These are phyloP conservation scores for Arxiozyma slooffiae DNA, from an alignment of 1,139 yeast species.

Conservation along the genomic window DNA sequence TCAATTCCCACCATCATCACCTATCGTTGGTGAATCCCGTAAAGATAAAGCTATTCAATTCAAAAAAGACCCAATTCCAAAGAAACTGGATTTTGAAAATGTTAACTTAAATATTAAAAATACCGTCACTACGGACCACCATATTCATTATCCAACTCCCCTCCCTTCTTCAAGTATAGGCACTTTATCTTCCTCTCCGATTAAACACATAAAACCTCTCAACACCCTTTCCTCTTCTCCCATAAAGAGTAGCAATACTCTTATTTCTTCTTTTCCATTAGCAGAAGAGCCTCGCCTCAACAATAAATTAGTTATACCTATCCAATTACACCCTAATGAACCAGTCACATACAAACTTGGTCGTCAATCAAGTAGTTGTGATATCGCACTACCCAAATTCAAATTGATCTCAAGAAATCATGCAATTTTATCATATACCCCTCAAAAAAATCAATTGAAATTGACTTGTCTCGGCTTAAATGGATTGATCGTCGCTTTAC, in stretches of 20 bases:
- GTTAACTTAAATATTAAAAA: background rate
- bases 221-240: slow-evolving; percentile 1
- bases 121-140: too few relatives aligned
- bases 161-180: slow-evolving; percentile 47
- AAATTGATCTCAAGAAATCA: slow-evolving; percentile 28
- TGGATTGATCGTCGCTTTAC: slow-evolving; percentile 30
- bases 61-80: background rate
- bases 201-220: background rate
- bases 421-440: slow-evolving; percentile 25
- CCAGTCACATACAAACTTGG: slow-evolving; percentile 21
- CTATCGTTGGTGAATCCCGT: slow-evolving; percentile 1
- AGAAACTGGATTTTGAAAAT: slow-evolving; percentile 1
- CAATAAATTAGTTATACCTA: slow-evolving; percentile 5
- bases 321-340: slow-evolving; percentile 17
- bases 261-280: slow-evolving; percentile 23
- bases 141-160: slow-evolving; percentile 42
- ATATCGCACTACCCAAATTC: slow-evolving; percentile 24
- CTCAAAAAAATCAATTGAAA: slow-evolving; percentile 25
- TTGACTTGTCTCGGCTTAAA: slow-evolving; percentile 33
- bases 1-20: slow-evolving; percentile 10
- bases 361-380: slow-evolving; percentile 23
- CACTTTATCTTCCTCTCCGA: slow-evolving; percentile 34
- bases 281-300: background rate
- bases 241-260: slow-evolving; percentile 10
- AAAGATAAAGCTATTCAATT: background rate